Base-by-base conservation (phyloP, 192 early-diverging fungal species). In the Podila minutissima region DNA sequence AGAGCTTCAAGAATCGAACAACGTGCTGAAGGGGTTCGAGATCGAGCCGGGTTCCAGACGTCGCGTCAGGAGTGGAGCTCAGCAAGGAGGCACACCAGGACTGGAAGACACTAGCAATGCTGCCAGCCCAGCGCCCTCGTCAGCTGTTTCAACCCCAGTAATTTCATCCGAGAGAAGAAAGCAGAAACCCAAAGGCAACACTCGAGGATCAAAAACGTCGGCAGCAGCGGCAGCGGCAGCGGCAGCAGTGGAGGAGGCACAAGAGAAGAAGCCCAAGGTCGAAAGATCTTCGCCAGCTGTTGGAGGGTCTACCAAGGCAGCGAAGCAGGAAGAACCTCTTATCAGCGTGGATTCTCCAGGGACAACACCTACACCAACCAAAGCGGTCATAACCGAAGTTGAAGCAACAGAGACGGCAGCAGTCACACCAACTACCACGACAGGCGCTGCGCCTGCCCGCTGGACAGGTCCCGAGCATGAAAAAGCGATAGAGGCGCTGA, bases 1-100 rank as follows among this genome's bases (percentile, higher is more conserved):
- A 3, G 86, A 87, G 13, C 51, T 88, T 24, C 85, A 86, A 61
- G 85, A 86, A 46, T 67, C 85, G 13, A 83, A 68, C 48, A 67
- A 74, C 6, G 74, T 72, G 15, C 82, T 83, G 82, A 74, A 73
- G 20, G 76, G 82, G 12, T 66, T 82, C 19, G 74, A 79, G 33
- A 65, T 31, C 3, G 76, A 81, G 24, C 65, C 66, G n/a, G 62
- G 59, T 4, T 32, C 77, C 5, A 68, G 71, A 32, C 77, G 77
- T 12, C 70, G 77, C 32, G 71, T 81, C n/a, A 50, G 71, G n/a
- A 79, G 74, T 48, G 62, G 72, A 15, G 71, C n/a, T 58, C 81
- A 62, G 58, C 58, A 71, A 10, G 57, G 31, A n/a, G 60, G 64
- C 35, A 81, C 72, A 13, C 73, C 73, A 5, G 73, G 59, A 15